Conservation (phyloP, 2,329 filamentous ascomycete genomes). For the Aspergillus carbonarius region DNA sequence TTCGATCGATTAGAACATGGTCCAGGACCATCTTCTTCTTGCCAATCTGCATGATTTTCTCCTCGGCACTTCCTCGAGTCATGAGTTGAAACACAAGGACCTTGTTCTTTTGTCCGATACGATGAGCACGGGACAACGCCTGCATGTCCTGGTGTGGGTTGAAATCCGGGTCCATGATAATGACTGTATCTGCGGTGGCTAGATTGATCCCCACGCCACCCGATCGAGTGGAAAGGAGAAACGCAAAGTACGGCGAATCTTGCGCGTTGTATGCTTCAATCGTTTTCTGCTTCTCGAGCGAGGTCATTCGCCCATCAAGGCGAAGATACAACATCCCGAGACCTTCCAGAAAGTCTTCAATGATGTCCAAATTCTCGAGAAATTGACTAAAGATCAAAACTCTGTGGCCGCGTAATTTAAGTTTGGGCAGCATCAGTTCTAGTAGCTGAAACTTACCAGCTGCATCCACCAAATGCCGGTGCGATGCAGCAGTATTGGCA, state of each 20-base stretch:
- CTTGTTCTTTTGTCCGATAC: conserved; percentile 94
- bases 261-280: conserved; percentile 93
- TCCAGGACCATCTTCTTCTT: conserved; percentile 95
- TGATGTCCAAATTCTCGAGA: conserved; percentile 76
- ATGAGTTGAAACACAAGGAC: conserved; percentile 94
- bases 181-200: conserved; percentile 94
- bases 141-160: conserved; percentile 98
- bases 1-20: conserved; percentile 87
- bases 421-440: conserved; percentile 80
- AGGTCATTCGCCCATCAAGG: conserved; percentile 79
- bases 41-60: conserved; percentile 94
- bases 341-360: conserved; percentile 86
- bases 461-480: conserved; percentile 84
- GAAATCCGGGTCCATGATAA: conserved; percentile 95
- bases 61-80: conserved; percentile 84
- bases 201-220: conserved; percentile 97
- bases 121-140: conserved; percentile 87
- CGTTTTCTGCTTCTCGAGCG: conserved; percentile 85
- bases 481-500: conserved; percentile 59
- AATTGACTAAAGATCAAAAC: conserved; percentile 97
- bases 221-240: conserved; percentile 88
- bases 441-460: conserved; percentile 85
- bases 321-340: conserved; percentile 72
- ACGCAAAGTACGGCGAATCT: conserved; percentile 79
- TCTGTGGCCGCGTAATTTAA: conserved; percentile 80